Evolutionary conservation across 805 yeast genomes (phyloP).

Genomic region (Spathaspora arborariae): DNA sequence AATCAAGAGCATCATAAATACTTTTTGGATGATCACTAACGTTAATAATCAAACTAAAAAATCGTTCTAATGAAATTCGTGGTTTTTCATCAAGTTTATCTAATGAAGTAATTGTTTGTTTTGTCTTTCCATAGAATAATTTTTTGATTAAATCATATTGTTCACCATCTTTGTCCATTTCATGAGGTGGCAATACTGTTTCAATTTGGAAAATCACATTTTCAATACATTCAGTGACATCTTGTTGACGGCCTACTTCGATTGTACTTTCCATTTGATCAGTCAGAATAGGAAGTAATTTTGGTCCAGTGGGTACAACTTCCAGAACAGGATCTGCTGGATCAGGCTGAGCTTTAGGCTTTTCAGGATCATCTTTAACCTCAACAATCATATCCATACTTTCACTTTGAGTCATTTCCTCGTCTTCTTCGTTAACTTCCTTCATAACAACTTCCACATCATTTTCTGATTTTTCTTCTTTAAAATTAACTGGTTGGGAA

Average conservation of each 20-base stretch:
- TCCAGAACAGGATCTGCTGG: constrained; percentile 2
- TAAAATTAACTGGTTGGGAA: constrained; percentile 61
- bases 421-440: constrained; percentile 7
- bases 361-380: neutral
- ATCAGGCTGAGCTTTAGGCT: neutral
- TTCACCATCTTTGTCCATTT: constrained; percentile 64
- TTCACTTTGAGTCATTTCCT: constrained; percentile 4
- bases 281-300: constrained; percentile 38
- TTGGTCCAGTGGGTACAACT: constrained; percentile 7
- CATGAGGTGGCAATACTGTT: constrained; percentile 72
- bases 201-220: constrained; percentile 90
- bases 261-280: constrained; percentile 72
- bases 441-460: constrained; percentile 8
- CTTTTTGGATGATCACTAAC: constrained; percentile 86
- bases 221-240: constrained; percentile 95
- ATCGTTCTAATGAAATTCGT: constrained; percentile 57
- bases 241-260: constrained; percentile 90
- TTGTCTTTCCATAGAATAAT: constrained; percentile 81
- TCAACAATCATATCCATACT: constrained; percentile 12
- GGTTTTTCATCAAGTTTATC: constrained; percentile 23
- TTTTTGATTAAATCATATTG: constrained; percentile 78
- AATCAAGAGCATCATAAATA: constrained; percentile 86
- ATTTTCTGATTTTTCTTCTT: constrained; percentile 19
- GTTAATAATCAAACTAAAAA: constrained; percentile 76
- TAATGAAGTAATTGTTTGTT: constrained; percentile 64